A percentile compares a stretch with the other conserved stretches of the same genome.
Evolutionary conservation across 148 eudicot species (phyloP).

Genomic region (Euryodendron excelsum): DNA sequence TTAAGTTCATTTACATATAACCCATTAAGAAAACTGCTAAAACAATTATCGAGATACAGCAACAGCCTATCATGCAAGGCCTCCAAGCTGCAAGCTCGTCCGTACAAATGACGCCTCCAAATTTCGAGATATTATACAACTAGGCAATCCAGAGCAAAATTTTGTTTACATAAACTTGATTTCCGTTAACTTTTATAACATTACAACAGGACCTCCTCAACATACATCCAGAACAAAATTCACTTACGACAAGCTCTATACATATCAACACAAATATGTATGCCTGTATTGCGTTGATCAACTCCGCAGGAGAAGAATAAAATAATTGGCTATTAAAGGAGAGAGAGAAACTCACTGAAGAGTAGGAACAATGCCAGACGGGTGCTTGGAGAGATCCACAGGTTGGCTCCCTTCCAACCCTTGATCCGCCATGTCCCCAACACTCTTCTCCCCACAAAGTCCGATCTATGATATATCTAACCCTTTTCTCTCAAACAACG

Average conservation of each 20-base stretch:
- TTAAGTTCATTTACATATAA: not conserved
- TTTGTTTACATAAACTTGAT: not conserved
- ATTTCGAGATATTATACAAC: not conserved
- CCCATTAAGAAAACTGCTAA: not conserved
- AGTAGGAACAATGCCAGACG: conserved; percentile 80
- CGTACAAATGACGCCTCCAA: not conserved
- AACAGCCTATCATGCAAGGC: no score
- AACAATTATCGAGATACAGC: not conserved
- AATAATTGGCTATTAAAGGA: not conserved
- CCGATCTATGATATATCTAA: not conserved
- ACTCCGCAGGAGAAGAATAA: not conserved
- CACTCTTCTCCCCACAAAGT: not conserved
- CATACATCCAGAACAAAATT: no score
- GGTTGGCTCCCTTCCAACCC: conserved; percentile 76
- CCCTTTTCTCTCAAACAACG: not conserved
- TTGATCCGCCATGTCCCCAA: conserved; percentile 59
- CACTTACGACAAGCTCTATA: not conserved
- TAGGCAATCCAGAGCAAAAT: not conserved
- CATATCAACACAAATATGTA: not conserved
- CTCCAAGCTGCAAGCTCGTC: not conserved
- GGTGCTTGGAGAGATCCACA: conserved; percentile 64
- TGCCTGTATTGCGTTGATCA: not conserved
- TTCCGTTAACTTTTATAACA: not conserved
- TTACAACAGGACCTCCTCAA: conserved; percentile 4
- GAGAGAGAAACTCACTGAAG: conserved; percentile 57